A percentile compares a stretch with the other conserved stretches of the same genome.
Evolutionary conservation across 2,329 filamentous ascomycete species (phyloP).

Genomic region (Stromatinia cepivora): DNA sequence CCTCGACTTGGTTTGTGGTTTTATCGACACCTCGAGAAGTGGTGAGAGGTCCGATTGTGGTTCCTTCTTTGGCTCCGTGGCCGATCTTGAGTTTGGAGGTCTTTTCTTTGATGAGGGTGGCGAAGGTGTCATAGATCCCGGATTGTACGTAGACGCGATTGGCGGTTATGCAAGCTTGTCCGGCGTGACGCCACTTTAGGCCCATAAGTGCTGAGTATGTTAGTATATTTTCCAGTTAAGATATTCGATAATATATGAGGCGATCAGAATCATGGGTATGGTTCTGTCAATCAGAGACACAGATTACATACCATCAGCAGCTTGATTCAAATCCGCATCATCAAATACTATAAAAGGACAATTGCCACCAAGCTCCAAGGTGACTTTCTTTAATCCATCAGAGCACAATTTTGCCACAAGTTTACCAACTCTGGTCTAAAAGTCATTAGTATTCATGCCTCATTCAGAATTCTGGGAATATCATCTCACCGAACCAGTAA

Average conservation of each 20-base stretch:
- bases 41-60: conserved; percentile 62
- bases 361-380: conserved; percentile 64
- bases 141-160: conserved; percentile 66
- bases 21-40: conserved; percentile 57
- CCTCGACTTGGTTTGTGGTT: conserved; percentile 59
- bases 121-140: conserved; percentile 61
- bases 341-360: conserved; percentile 66
- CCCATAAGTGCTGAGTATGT: conserved; percentile 44
- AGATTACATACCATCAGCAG: conserved; percentile 46
- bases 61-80: conserved; percentile 57
- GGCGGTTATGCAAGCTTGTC: conserved; percentile 64
- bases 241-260: too few species aligned
- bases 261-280: neutral
- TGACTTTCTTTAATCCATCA: conserved; percentile 63
- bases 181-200: conserved; percentile 59
- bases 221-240: neutral
- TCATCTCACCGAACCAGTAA: conserved; percentile 52
- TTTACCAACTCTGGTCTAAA: conserved; percentile 58
- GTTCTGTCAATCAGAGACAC: neutral
- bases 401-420: conserved; percentile 60
- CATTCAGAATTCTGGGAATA: neutral
- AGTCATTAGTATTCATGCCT: neutral
- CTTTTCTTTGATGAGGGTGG: conserved; percentile 53
- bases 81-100: conserved; percentile 58
- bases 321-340: conserved; percentile 61